Evolutionary conservation across 768 basidiomycete species (phyloP).

Genomic region (Rhodotorula graminis): DNA sequence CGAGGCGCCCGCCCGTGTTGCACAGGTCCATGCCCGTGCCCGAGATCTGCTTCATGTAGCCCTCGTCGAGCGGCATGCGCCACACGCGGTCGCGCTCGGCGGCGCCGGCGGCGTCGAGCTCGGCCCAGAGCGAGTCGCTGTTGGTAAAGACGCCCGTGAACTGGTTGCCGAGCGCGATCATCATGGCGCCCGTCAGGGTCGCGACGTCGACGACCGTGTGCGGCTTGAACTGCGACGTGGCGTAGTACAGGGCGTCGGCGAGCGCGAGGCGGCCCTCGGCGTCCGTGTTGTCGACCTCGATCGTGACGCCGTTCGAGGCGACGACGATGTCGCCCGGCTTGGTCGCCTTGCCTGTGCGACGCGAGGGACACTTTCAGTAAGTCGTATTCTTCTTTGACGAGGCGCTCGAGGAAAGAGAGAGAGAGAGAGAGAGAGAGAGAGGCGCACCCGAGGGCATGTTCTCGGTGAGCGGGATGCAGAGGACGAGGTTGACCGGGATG

Average conservation of each 20-base stretch:
- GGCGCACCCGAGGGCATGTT: slow-evolving; percentile 65
- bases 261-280: slow-evolving; percentile 55
- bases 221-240: slow-evolving; percentile 68
- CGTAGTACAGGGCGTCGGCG: slow-evolving; percentile 76
- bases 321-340: slow-evolving; percentile 65
- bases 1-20: slow-evolving; percentile 65
- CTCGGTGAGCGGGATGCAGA: slow-evolving; percentile 69
- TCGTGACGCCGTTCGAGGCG: slow-evolving; percentile 57
- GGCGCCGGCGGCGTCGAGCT: slow-evolving; percentile 63
- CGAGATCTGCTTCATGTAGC: slow-evolving; percentile 70
- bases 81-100: slow-evolving; percentile 55
- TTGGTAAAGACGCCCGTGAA: slow-evolving; percentile 70
- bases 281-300: slow-evolving; percentile 83
- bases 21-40: slow-evolving; percentile 57
- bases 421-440: no score
- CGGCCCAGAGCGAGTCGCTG: slow-evolving; percentile 63
- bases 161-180: slow-evolving; percentile 65
- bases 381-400: no score
- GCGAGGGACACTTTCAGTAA: not conserved
- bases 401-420: no score
- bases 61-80: slow-evolving; percentile 79
- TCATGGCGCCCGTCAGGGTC: slow-evolving; percentile 74
- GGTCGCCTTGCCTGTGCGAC: slow-evolving; percentile 28
- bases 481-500: slow-evolving; percentile 73
- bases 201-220: slow-evolving; percentile 81